phyloP scores from a whole-genome alignment of 192 early-diverging fungal genomes.

The Entomortierella chlamydospora region DNA sequence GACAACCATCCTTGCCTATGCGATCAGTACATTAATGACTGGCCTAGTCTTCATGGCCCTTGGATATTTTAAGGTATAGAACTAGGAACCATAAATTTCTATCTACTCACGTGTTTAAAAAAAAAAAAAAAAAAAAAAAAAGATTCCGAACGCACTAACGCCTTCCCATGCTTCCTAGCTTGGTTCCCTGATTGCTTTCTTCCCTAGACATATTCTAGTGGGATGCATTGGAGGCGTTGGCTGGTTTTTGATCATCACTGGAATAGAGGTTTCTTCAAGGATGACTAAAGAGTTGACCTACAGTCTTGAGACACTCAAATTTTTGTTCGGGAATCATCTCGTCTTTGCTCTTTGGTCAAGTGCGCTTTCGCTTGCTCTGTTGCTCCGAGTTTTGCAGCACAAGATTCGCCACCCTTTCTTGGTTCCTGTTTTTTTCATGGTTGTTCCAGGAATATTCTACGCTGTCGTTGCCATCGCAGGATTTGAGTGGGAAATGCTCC shows the following conservation, averaged over 20 bases:
- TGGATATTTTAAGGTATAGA: conserved; percentile 80
- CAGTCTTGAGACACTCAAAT: conserved; percentile 65
- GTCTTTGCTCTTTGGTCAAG: conserved; percentile 85
- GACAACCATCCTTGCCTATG: conserved; percentile 91
- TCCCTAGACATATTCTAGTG: conserved; percentile 93
- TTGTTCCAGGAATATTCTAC: conserved; percentile 85
- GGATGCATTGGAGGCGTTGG: conserved; percentile 97
- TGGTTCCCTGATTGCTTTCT: conserved; percentile 83
- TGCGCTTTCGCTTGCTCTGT: conserved; percentile 71
- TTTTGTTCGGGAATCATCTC: conserved; percentile 72
- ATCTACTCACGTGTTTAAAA: not conserved
- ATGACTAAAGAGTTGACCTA: conserved; percentile 58
- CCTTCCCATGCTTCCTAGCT: conserved; percentile 35
- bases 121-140: no score
- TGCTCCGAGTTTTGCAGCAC: conserved; percentile 78
- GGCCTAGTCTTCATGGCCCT: conserved; percentile 88
- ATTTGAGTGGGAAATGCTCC: conserved; percentile 71
- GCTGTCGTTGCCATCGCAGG: conserved; percentile 67
- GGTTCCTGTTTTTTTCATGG: conserved; percentile 91
- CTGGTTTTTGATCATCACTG: conserved; percentile 94
- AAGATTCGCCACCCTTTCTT: conserved; percentile 82
- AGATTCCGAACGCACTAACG: no score
- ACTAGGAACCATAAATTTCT: not conserved
- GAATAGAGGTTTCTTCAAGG: conserved; percentile 81
- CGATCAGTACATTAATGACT: conserved; percentile 88